phyloP scores from a whole-genome alignment of 129 eudicot species.

The Escallonia rubra region DNA sequence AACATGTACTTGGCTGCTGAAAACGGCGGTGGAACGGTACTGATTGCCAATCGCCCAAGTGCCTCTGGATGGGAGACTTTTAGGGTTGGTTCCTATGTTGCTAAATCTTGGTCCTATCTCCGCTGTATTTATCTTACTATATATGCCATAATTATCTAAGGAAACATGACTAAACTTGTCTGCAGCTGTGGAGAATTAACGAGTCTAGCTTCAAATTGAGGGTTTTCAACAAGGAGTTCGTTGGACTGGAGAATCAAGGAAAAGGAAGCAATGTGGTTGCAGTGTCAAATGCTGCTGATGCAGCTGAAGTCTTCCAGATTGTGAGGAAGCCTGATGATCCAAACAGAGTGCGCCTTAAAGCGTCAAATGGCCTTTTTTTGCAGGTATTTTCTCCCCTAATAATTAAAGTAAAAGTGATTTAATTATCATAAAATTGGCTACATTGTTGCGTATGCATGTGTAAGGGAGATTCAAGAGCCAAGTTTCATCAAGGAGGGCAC shows the following conservation, averaged over 20 bases:
- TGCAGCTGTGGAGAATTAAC: slow-evolving; percentile 66
- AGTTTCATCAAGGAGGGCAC: too few species aligned
- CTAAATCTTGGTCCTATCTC: too few species aligned
- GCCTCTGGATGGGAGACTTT: slow-evolving; percentile 33
- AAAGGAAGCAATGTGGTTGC: slow-evolving; percentile 22
- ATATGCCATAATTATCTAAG: too few species aligned
- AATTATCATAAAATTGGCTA: too few species aligned
- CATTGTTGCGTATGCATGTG: too few species aligned
- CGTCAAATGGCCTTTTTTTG: slow-evolving; percentile 56
- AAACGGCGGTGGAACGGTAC: slow-evolving; percentile 26
- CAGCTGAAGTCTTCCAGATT: slow-evolving; percentile 45
- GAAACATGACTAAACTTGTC: neutral
- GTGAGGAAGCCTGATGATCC: slow-evolving; percentile 34
- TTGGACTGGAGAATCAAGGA: slow-evolving; percentile 34
- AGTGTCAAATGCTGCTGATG: slow-evolving; percentile 24
- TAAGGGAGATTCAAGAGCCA: too few species aligned
- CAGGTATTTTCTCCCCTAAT: slow-evolving; percentile 32
- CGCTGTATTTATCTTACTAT: too few species aligned
- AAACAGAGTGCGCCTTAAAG: slow-evolving; percentile 43
- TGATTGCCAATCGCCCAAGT: slow-evolving; percentile 19
- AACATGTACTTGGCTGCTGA: slow-evolving; percentile 23
- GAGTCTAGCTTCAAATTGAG: slow-evolving; percentile 44
- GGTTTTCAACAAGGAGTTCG: slow-evolving; percentile 55
- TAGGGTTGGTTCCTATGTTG: slow-evolving; percentile 6
- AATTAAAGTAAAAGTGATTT: too few species aligned